Evolutionary conservation across 768 basidiomycete species (phyloP), one percentile per base, ranked within the genome.

Genomic region (Macrolepiota dolichaula): DNA sequence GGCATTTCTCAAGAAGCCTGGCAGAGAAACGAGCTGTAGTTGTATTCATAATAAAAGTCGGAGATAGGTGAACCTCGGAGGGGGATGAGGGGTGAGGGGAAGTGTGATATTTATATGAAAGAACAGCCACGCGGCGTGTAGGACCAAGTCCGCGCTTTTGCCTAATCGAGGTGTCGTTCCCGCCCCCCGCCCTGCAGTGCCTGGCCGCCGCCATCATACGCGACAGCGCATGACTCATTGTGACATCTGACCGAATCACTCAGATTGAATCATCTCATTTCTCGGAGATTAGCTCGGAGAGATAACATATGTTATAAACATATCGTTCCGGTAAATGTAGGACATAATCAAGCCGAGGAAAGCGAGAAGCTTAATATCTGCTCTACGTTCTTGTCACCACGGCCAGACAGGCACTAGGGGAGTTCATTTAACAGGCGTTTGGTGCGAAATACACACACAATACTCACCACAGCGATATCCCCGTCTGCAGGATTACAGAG

Each of bases 381-480:
- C 66, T 96, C 91, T 3, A 99, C 97, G 70, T 99, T 96, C 75
- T 98, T 98, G 74, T 98, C 95, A 17, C 97, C 97, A 64, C 96
- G 86, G 53, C 96, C 96, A 57, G 93, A 96, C 55, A 98, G 78
- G 69, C 94, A 97, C 92, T 96, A 62, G 29, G 17, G 22, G 42
- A n/a, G 36, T 68, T 62, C 44, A 44, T 2, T 17, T 29, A 62
- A 32, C 65, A 54, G 62, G 29, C 59, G 12, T 27, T 11, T 19
- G 27, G 55, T 24, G 37, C 10, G 15, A 29, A 37, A 61, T 2
- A 52, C 38, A 54, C 15, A 13, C 49, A 37, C 13, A 46, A 36
- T 6, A 83, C 94, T 75, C 70, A 97, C 95, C 62, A 98, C 87
- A 52, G 98, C 94, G 37, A 99, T 76, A 73, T 98, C 91, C 44